Evolutionary conservation across 768 basidiomycete species (phyloP), one percentile per base, ranked within the genome.

Genomic region (Gymnopilus dilepis): DNA sequence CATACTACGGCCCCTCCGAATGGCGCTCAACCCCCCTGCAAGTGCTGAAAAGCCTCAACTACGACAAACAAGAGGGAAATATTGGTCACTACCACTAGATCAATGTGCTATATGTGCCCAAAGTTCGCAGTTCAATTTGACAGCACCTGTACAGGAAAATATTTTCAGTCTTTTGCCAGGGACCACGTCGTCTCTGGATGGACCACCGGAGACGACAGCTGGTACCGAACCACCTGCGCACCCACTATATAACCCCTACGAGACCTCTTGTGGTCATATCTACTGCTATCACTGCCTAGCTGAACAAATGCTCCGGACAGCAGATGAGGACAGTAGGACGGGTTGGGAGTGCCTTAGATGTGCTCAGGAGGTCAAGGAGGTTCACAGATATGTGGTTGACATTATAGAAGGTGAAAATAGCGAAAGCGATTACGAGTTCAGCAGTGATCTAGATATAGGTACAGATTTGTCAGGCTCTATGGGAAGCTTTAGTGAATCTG

Each of bases 261-360:
- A 90, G 52, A 87, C 94, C 33, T 88, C 89, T 30, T 95, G 92
- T 63, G 89, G 86, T 6, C 94, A 97, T 70, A 73, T 85, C 13
- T 99, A 96, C 76, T 99, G 97, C 76, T 99, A 98, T 73, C 89
- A 90, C 67, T 99, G 97, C 75, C 81, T 99, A 41, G 85, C 93
- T 13, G 91, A 92, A 70, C 86, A 88, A 62, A 84, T 98, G 78
- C 82, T 93, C 69, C 86, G 84, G 34, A 83, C 83, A 5, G 87
- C 85, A 4, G 89, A 90, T 61, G 92, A 90, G 34, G 85, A 81
- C 54, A 80, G 82, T 17, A 75, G 82, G 33, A 69, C 76, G 52
- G 81, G 82, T 21, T 97, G 95, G 95, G 86, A 87, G 63, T 98
- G 95, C 75, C 72, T 97, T 58, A 81, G 95, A 54, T 98, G 95